Base-by-base conservation (phyloP, 305 asterid genomes). In the Fraxinus albicans region DNA sequence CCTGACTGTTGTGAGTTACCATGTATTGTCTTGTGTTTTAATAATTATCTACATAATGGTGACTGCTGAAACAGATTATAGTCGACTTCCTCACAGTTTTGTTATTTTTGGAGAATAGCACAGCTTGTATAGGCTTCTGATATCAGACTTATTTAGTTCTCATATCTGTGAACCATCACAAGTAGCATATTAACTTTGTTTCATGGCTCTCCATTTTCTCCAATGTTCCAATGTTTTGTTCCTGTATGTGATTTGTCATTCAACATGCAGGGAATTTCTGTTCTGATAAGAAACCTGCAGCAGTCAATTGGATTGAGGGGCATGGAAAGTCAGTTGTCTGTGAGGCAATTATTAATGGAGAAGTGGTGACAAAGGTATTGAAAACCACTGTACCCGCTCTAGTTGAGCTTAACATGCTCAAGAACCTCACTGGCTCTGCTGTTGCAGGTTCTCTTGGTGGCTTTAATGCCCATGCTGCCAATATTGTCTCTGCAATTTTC, bases 231-330 rank as follows among this genome's bases (percentile, higher is more conserved):
- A 58, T n/a, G 25, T 58, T 19, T 19, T 58, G 67, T 38, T 21
- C 29, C 60, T 19, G 8, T 31, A 76, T 31, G 47, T 40, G 31
- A 8, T 40, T 19, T 40, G 35, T 40, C 19, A 40, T 36, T 38
- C 3, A 42, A 19, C 67, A 0, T 53, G 70, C 15, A 78, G 81
- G 81, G 35, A 78, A 78, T 58, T 78, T 50, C 17, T 78, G 81
- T 55, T 78, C 81, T 35, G 81, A 78, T n/a, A 78, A 78, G 74
- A 78, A 78, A 55, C 81, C 81, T 13, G 81, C 81, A 3, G 81
- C 81, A 53, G 74, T 78, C 34, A 78, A 78, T 55, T 78, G 81
- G 81, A 78, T 78, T 29, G 81, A 78, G 63, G 81, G 81, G 34
- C 73, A 55, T 0, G 81, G 81, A 33, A 78, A 34, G 29, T 78